These are phyloP conservation scores for Fistulifera pelliculosa DNA, from an alignment of 108 stramenopile species.

Conservation along the genomic window DNA sequence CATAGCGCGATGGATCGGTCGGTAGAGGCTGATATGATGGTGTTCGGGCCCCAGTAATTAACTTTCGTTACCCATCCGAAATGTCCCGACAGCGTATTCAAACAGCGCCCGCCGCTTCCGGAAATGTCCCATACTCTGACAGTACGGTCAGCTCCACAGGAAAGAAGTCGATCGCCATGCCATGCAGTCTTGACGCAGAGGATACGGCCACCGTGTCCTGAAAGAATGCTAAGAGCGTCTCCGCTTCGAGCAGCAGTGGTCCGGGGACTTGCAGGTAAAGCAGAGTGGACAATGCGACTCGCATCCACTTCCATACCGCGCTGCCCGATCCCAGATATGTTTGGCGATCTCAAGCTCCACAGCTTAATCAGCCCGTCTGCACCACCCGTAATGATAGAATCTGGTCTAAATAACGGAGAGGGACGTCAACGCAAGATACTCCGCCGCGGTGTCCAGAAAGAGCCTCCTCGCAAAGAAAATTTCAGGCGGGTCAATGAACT, in stretches of 20 bases:
- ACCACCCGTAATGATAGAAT: conserved; percentile 74
- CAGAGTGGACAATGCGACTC: not conserved
- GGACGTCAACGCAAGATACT: conserved; percentile 75
- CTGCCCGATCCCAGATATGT: conserved; percentile 5
- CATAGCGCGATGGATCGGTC: conserved; percentile 77
- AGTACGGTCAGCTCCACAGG: conserved; percentile 75
- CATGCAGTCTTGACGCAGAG: conserved; percentile 76
- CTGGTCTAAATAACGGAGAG: conserved; percentile 77
- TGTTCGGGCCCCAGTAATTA: conserved; percentile 78
- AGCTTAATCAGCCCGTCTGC: conserved; percentile 83
- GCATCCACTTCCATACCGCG: conserved; percentile 9
- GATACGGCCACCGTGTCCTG: conserved; percentile 69
- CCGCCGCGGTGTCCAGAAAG: conserved; percentile 75
- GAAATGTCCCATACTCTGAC: conserved; percentile 73
- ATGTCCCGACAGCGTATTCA: conserved; percentile 59
- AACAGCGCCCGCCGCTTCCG: conserved; percentile 31
- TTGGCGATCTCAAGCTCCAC: conserved; percentile 59
- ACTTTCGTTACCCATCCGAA: conserved; percentile 74
- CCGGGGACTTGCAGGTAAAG: not conserved
- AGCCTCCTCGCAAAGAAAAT: conserved; percentile 46
- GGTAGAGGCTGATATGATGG: conserved; percentile 75
- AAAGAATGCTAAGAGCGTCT: conserved; percentile 59
- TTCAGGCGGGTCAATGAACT: conserved; percentile 33
- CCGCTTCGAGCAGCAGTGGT: conserved; percentile 28
- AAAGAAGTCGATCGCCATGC: conserved; percentile 79